Percentiles rank a stretch among this genome's conserved stretches.
These are phyloP conservation scores for Entrophospora sp. DNA, from an alignment of 192 early-diverging fungal genomes.

Conservation along the genomic window DNA sequence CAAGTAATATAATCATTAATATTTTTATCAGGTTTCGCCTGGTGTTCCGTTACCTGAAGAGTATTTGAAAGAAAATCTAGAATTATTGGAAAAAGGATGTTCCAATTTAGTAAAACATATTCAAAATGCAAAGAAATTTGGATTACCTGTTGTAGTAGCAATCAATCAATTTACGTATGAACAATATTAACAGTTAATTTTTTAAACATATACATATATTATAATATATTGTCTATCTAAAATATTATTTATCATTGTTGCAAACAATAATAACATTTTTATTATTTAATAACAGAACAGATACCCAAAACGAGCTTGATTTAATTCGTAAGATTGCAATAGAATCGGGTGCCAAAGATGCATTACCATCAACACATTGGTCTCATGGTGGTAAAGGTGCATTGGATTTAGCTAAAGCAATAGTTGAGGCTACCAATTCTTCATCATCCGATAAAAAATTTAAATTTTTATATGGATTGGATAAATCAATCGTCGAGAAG, in stretches of 20 bases:
- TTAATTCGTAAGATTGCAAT: slow-evolving; percentile 63
- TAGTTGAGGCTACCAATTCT: slow-evolving; percentile 59
- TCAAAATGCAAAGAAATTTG: slow-evolving; percentile 81
- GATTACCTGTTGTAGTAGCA: slow-evolving; percentile 83
- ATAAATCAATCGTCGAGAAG: slow-evolving; percentile 74
- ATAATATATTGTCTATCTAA: too few species aligned
- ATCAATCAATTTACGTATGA: slow-evolving; percentile 75
- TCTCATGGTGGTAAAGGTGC: slow-evolving; percentile 89
- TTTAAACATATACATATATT: not conserved
- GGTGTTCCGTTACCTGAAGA: slow-evolving; percentile 87
- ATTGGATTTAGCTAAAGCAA: slow-evolving; percentile 75
- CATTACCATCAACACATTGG: slow-evolving; percentile 89
- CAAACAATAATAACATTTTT: too few species aligned
- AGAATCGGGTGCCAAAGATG: slow-evolving; percentile 80
- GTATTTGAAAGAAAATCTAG: slow-evolving; percentile 85
- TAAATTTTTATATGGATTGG: slow-evolving; percentile 82
- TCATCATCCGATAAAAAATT: slow-evolving; percentile 41
- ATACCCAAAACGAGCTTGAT: slow-evolving; percentile 79
- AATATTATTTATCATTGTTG: too few species aligned
- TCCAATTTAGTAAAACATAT: slow-evolving; percentile 87
- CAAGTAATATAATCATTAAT: too few species aligned
- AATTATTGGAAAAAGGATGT: slow-evolving; percentile 72
- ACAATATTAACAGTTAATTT: not conserved
- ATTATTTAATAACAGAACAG: slow-evolving; percentile 36
- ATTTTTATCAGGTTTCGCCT: slow-evolving; percentile 32